Conservation (phyloP, 352 stramenopile genomes). For the Phytophthora fragariae region DNA sequence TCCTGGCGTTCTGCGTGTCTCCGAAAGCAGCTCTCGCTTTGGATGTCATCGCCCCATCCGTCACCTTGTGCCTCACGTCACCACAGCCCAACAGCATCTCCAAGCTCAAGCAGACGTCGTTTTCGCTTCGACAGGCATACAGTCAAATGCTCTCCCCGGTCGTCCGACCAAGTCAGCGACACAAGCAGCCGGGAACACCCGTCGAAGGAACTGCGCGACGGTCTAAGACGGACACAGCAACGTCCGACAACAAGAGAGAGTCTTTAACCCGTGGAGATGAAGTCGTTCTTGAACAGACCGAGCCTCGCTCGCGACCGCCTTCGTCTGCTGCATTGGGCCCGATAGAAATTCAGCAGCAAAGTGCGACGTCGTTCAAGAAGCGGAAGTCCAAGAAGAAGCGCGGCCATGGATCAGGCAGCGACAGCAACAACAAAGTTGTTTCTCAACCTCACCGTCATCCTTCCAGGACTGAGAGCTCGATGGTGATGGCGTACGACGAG, state of each 20-base stretch:
- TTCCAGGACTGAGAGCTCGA: slow-evolving; percentile 44
- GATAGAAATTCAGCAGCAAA: slow-evolving; percentile 23
- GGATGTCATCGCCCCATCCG: slow-evolving; percentile 44
- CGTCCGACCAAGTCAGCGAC: slow-evolving; percentile 56
- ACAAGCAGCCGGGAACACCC: slow-evolving; percentile 7
- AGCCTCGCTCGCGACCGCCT: slow-evolving; percentile 9
- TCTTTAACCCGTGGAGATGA: not conserved
- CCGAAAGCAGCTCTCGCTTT: slow-evolving; percentile 38
- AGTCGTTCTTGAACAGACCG: slow-evolving; percentile 2
- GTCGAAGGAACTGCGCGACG: slow-evolving; percentile 2
- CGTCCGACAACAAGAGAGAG: slow-evolving; percentile 8
- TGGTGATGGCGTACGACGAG: slow-evolving; percentile 48
- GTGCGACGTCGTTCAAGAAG: slow-evolving; percentile 19
- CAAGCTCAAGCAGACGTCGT: slow-evolving; percentile 42
- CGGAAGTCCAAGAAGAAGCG: slow-evolving; percentile 40
- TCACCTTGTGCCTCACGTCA: slow-evolving; percentile 47
- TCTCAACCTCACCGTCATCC: slow-evolving; percentile 10
- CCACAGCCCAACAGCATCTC: slow-evolving; percentile 45
- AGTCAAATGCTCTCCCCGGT: slow-evolving; percentile 63
- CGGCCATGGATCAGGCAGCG: slow-evolving; percentile 6
- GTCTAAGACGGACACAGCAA: slow-evolving; percentile 2
- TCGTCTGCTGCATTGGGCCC: slow-evolving; percentile 27
- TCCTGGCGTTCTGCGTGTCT: slow-evolving; percentile 59
- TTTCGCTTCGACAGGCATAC: slow-evolving; percentile 60
- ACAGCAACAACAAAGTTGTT: slow-evolving; percentile 26